A percentile compares a stretch with the other conserved stretches of the same genome.
Evolutionary conservation across 2,329 filamentous ascomycete species (phyloP).

Genomic region (Pestalotiopsis sp.): DNA sequence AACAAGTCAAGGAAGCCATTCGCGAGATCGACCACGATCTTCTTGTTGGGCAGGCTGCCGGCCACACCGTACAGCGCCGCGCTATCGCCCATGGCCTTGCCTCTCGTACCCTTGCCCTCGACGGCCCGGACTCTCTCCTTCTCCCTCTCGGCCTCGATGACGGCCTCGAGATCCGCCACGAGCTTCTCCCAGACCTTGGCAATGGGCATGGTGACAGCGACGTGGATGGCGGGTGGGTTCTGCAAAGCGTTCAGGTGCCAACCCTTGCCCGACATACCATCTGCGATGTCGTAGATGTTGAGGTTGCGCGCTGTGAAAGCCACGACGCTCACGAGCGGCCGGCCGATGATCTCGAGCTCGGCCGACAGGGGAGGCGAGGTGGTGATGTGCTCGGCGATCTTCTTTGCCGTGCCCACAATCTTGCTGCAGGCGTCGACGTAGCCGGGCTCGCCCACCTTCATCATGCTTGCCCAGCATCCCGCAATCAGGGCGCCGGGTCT

Average conservation of each 20-base stretch:
- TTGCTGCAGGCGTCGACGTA: slow-evolving; percentile 86
- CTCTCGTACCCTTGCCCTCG: slow-evolving; percentile 68
- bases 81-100: slow-evolving; percentile 74
- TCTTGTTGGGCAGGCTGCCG: slow-evolving; percentile 93
- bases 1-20: slow-evolving; percentile 89
- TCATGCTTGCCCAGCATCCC: slow-evolving; percentile 91
- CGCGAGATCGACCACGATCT: slow-evolving; percentile 87
- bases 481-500: slow-evolving; percentile 93
- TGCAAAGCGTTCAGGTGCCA: slow-evolving; percentile 98
- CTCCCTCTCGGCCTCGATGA: slow-evolving; percentile 74
- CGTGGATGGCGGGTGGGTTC: slow-evolving; percentile 87
- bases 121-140: slow-evolving; percentile 75
- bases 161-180: slow-evolving; percentile 70
- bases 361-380: slow-evolving; percentile 68
- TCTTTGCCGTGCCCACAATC: slow-evolving; percentile 86
- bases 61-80: slow-evolving; percentile 94
- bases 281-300: slow-evolving; percentile 92
- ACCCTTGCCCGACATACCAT: slow-evolving; percentile 79
- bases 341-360: slow-evolving; percentile 80
- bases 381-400: slow-evolving; percentile 75
- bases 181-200: slow-evolving; percentile 80
- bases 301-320: slow-evolving; percentile 84
- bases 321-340: slow-evolving; percentile 86
- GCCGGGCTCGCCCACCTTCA: slow-evolving; percentile 83
- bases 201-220: slow-evolving; percentile 89